Base-by-base conservation (phyloP, 768 basidiomycete genomes). In the Sistotremastrum suecicum region DNA sequence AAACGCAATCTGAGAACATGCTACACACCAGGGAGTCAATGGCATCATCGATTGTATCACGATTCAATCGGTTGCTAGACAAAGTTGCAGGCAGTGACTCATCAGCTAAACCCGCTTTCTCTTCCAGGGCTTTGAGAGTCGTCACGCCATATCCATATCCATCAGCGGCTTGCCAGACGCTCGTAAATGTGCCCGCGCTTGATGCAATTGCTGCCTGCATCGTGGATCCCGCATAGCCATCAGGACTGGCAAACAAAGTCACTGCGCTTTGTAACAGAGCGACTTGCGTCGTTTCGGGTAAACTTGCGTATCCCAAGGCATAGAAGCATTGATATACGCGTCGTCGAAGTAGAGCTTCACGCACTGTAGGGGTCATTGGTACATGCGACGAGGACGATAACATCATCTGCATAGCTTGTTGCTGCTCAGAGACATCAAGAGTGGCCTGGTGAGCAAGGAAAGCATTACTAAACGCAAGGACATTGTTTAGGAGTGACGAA, bases 91-190 rank as follows among this genome's bases (percentile, higher is more conserved):
- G n/a, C n/a, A n/a, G n/a, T 33, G 68, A 63, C 44, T 74, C 68
- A 42, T 76, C 70, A 9, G 63, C 58, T 20, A 77, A 60, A 40
- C 78, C 74, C n/a, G n/a, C n/a, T n/a, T n/a, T n/a, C n/a, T n/a
- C n/a, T n/a, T n/a, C n/a, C n/a, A n/a, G n/a, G n/a, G n/a, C n/a
- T n/a, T n/a, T n/a, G 20, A 80, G 64, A 38, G 72, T 82, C 3
- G 88, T 87, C 2, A 95, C 79, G 0, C 94, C 94, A 62, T 88
- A 91, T 0, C 80, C 92, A 62, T 90, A 94, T 4, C 89, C 87
- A 60, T 98, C 94, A 2, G 72, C 69, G 46, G 76, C 74, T 46
- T 82, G 76, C 94, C 94, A 98, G 8, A 99, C 71, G 9, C 74
- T 76, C 3, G 78, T 79, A 60, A 95, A 92, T 0, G 75, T 68